phyloP scores from a whole-genome alignment of 148 eudicot species.

The Camellia sinensis region DNA sequence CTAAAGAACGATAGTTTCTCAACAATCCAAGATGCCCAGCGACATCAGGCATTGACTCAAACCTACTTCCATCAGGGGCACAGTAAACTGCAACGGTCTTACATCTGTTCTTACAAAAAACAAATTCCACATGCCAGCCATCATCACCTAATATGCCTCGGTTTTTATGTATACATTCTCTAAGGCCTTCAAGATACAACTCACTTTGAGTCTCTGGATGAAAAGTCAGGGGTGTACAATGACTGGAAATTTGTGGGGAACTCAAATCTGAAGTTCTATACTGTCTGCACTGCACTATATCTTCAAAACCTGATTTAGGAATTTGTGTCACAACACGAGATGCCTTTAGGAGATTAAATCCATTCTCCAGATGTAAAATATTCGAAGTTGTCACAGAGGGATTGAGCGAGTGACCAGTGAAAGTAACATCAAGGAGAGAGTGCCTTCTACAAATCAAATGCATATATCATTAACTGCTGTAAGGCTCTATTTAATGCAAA shows the following conservation, averaged over 20 bases:
- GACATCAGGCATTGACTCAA: conserved; percentile 44
- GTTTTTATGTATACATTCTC: conserved; percentile 37
- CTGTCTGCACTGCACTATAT: conserved; percentile 15
- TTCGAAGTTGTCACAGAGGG: conserved; percentile 20
- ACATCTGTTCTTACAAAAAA: conserved; percentile 28
- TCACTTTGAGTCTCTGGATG: conserved; percentile 21
- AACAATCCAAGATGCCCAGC: conserved; percentile 40
- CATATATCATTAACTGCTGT: background rate
- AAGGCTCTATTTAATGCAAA: background rate
- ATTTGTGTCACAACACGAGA: conserved; percentile 16
- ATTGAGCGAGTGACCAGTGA: conserved; percentile 10
- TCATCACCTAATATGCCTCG: conserved; percentile 37
- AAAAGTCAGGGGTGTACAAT: conserved; percentile 18
- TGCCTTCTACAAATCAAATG: conserved; percentile 27
- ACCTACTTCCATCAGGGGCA: conserved; percentile 56
- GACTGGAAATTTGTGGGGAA: conserved; percentile 12
- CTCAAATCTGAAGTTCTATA: conserved; percentile 8
- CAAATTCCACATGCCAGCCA: conserved; percentile 54
- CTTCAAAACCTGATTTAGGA: conserved; percentile 19
- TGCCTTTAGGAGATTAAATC: conserved; percentile 19
- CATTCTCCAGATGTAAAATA: conserved; percentile 20
- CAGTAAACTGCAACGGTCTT: conserved; percentile 42
- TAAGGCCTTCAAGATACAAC: conserved; percentile 42
- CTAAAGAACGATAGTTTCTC: conserved; percentile 13
- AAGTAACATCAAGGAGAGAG: background rate